These are phyloP conservation scores for Calonectria montana DNA, from an alignment of 2,329 filamentous ascomycete genomes.

Conservation along the genomic window DNA sequence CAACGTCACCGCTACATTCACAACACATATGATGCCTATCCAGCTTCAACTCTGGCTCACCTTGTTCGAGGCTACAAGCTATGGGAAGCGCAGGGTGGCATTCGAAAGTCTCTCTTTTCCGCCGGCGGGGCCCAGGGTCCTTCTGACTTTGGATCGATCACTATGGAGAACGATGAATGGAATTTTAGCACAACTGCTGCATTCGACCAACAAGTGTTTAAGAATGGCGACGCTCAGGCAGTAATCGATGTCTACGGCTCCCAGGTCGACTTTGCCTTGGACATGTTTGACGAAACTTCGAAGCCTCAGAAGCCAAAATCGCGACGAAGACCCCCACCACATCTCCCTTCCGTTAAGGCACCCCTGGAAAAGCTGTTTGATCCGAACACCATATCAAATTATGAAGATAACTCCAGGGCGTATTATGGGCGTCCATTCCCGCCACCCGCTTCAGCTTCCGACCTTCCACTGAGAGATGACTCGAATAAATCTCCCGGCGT, in stretches of 20 bases:
- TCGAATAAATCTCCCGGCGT: constrained; percentile 61
- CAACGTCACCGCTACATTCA: constrained; percentile 77
- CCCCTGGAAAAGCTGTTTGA: constrained; percentile 75
- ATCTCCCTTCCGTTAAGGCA: constrained; percentile 66
- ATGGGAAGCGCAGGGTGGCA: constrained; percentile 81
- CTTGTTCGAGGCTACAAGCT: constrained; percentile 78
- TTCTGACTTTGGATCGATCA: constrained; percentile 56
- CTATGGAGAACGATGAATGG: constrained; percentile 70
- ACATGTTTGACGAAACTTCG: constrained; percentile 60
- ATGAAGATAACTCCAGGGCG: constrained; percentile 71
- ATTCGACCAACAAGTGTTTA: constrained; percentile 70
- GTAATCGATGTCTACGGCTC: constrained; percentile 72
- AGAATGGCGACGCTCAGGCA: constrained; percentile 65
- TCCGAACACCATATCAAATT: constrained; percentile 72
- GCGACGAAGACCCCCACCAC: constrained; percentile 68
- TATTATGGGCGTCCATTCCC: constrained; percentile 66
- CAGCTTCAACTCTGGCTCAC: constrained; percentile 70
- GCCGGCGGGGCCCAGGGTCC: constrained; percentile 68
- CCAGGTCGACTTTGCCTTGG: constrained; percentile 63
- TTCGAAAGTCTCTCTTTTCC: constrained; percentile 73
- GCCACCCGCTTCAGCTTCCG: constrained; percentile 55
- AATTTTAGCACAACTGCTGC: constrained; percentile 74
- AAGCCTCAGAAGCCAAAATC: constrained; percentile 64
- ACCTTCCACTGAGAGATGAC: constrained; percentile 70
- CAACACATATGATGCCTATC: constrained; percentile 71